Evolutionary conservation across 257 asterid genomes (phyloP), one percentile per base, ranked within the genome.

Genomic region (Thymus mandschuricus): DNA sequence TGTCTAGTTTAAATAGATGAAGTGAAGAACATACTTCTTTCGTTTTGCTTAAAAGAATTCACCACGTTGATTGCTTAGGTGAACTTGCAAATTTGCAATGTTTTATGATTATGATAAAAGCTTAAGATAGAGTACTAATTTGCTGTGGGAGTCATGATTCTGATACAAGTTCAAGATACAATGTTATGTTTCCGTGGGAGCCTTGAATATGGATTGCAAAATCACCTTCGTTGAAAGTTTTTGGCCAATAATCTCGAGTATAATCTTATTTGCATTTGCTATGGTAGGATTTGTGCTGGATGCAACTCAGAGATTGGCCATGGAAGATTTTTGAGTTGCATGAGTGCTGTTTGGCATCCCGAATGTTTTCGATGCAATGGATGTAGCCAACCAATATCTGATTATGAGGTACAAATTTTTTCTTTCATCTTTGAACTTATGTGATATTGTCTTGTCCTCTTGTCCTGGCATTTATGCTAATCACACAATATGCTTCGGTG

Each of bases 321-420:
- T 75, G 97, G 98, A 76, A 84, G 96, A 69, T 86, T 87, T 78
- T 85, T 93, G 84, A 93, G 92, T 82, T 93, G 98, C 86, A 87
- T 93, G 92, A 91, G 90, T 79, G 96, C 96, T 70, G 88, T 88
- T 21, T 93, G 98, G 98, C 98, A 93, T 80, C 97, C 98, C 12
- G 98, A 89, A 80, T 93, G 98, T 73, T 88, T 93, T 67, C 82
- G 96, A 78, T 93, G 98, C 85, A 92, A 80, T 43, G 96, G 97
- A 35, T 93, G 97, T 79, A 76, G 82, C 77, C 96, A 86, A 70
- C 97, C 98, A 35, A 93, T 93, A 72, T 78, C 92, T 64, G 98
- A 93, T 81, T 87, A 87, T 35, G 98, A 93, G 98, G 98, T 93
- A 75, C 55, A 50, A 9, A 3, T 35, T 56, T 29, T 65, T 59